Percentiles rank a stretch among this genome's conserved stretches.
Evolutionary conservation across 2,329 filamentous ascomycete species (phyloP).

Genomic region (Phialophora chinensis): DNA sequence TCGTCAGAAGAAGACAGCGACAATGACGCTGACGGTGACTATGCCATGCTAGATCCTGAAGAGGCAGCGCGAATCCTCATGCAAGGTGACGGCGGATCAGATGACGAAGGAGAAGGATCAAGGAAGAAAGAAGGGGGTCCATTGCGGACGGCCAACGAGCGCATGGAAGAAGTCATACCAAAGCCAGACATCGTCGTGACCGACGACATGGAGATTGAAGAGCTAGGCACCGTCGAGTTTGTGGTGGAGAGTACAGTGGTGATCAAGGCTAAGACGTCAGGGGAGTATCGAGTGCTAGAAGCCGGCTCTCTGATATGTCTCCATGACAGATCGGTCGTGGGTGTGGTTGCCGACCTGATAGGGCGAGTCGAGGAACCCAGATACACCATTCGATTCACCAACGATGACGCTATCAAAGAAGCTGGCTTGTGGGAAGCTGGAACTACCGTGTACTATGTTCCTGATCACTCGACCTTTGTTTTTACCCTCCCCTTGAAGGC

Average conservation of each 20-base stretch:
- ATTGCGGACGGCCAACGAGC: slow-evolving; percentile 83
- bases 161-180: slow-evolving; percentile 65
- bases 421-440: slow-evolving; percentile 64
- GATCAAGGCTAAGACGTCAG: slow-evolving; percentile 77
- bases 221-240: slow-evolving; percentile 75
- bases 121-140: slow-evolving; percentile 48
- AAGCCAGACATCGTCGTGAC: slow-evolving; percentile 82
- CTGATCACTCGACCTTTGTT: slow-evolving; percentile 78
- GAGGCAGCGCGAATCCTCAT: slow-evolving; percentile 86
- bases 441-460: slow-evolving; percentile 77
- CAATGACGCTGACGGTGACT: slow-evolving; percentile 59
- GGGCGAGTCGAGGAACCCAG: slow-evolving; percentile 84
- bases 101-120: slow-evolving; percentile 71
- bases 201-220: slow-evolving; percentile 74
- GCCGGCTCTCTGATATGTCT: slow-evolving; percentile 82
- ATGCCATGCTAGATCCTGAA: slow-evolving; percentile 77
- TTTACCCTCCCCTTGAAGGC: slow-evolving; percentile 82
- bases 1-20: slow-evolving; percentile 57
- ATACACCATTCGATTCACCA: slow-evolving; percentile 80
- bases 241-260: slow-evolving; percentile 80
- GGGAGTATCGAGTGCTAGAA: slow-evolving; percentile 85
- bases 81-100: slow-evolving; percentile 78
- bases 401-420: slow-evolving; percentile 69
- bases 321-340: slow-evolving; percentile 75
- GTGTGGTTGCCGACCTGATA: slow-evolving; percentile 81